Evolutionary conservation across 345 rosid genomes (phyloP).

Genomic region (Brassica carinata): DNA sequence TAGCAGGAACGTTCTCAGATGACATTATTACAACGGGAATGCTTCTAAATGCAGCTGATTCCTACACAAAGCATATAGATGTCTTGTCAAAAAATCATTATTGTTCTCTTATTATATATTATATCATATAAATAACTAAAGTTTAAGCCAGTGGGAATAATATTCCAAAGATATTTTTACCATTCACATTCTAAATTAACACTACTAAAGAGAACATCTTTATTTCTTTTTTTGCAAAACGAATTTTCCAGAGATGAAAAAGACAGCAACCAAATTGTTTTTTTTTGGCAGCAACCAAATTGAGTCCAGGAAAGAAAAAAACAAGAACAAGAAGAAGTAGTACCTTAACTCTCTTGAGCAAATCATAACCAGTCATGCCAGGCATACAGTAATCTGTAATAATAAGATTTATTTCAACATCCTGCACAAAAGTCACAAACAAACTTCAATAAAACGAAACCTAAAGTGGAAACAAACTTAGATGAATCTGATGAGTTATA

Average conservation of each 20-base stretch:
- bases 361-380: constrained; percentile 96
- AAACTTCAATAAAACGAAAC: neutral
- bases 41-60: constrained; percentile 66
- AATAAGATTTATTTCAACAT: constrained; percentile 66
- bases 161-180: constrained; percentile 27
- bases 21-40: constrained; percentile 95
- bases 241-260: constrained; percentile 30
- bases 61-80: constrained; percentile 42
- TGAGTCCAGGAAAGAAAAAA: neutral
- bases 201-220: constrained; percentile 3
- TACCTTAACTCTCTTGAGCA: constrained; percentile 82
- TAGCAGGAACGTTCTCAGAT: constrained; percentile 83
- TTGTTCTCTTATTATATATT: neutral
- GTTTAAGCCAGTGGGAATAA: constrained; percentile 17
- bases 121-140: neutral
- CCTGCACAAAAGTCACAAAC: constrained; percentile 27
- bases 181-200: constrained; percentile 26
- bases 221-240: constrained; percentile 33
- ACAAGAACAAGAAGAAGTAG: neutral
- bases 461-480: neutral
- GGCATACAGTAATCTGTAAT: constrained; percentile 99
- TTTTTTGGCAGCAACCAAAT: constrained; percentile 9
- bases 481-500: constrained; percentile 29
- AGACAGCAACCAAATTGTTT: constrained; percentile 23
- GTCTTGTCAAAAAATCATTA: neutral